Conservation (phyloP, 2,329 filamentous ascomycete genomes). For the Pyrenophora tritici-repentis region DNA sequence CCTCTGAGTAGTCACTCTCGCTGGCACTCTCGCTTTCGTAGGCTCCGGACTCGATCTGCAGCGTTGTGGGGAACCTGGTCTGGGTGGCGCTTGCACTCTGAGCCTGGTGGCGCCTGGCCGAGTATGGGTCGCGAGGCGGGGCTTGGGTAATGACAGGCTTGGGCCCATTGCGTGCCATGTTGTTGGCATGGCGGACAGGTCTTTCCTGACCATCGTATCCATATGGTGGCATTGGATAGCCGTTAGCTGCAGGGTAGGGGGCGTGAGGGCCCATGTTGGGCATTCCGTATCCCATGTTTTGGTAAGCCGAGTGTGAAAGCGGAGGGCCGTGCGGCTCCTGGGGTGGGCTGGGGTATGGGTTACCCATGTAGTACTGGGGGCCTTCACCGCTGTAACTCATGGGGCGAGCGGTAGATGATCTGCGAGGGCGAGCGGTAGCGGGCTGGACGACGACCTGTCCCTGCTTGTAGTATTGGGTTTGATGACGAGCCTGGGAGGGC, state of each 20-base stretch:
- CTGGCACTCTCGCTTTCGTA: slow-evolving; percentile 17
- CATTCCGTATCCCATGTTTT: slow-evolving; percentile 18
- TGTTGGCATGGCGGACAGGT: slow-evolving; percentile 30
- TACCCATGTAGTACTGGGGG: slow-evolving; percentile 24
- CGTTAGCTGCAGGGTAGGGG: slow-evolving; percentile 20
- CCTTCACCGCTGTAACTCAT: slow-evolving; percentile 40
- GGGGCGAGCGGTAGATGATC: slow-evolving; percentile 38
- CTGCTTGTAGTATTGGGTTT: slow-evolving; percentile 26
- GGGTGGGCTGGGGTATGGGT: slow-evolving; percentile 28
- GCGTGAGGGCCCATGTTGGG: slow-evolving; percentile 15
- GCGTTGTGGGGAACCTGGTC: slow-evolving; percentile 3
- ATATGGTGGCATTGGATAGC: slow-evolving; percentile 17
- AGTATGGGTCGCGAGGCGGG: slow-evolving; percentile 24
- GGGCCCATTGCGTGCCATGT: slow-evolving; percentile 20
- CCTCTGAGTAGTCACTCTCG: slow-evolving; percentile 21
- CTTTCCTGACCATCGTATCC: slow-evolving; percentile 26
- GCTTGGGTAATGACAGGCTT: slow-evolving; percentile 32
- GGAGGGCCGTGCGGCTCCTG: slow-evolving; percentile 39
- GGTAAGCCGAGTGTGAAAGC: slow-evolving; percentile 37
- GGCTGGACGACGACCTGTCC: slow-evolving; percentile 39
- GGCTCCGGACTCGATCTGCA: slow-evolving; percentile 21
- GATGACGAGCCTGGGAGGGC: slow-evolving; percentile 30
- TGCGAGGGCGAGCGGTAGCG: slow-evolving; percentile 27
- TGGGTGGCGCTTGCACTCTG: slow-evolving; percentile 13
- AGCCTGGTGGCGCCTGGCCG: slow-evolving; percentile 33